Conservation (phyloP, 2,329 filamentous ascomycete genomes). For the Aspergillus hiratsukae region DNA sequence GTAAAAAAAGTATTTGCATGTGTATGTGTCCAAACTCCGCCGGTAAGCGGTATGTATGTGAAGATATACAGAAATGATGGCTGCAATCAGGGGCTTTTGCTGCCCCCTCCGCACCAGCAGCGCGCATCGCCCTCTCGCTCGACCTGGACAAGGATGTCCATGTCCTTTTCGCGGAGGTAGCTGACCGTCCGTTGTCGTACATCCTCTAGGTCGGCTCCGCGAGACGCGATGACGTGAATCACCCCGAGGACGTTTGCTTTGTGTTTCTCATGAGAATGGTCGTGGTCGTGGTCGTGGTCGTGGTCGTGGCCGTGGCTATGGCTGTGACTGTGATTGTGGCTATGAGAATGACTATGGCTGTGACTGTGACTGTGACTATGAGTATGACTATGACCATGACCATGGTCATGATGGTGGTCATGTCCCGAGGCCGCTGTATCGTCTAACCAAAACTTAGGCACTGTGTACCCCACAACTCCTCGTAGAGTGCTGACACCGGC, state of each 20-base stretch:
- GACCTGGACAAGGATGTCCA: conserved; percentile 83
- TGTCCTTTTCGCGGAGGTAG: conserved; percentile 65
- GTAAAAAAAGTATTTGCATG: neutral
- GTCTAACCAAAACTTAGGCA: conserved; percentile 89
- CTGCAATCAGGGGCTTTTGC: conserved; percentile 18
- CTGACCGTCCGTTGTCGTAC: conserved; percentile 71
- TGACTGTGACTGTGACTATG: conserved; percentile 27
- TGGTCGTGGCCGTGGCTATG: conserved; percentile 25
- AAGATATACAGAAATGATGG: neutral
- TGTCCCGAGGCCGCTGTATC: conserved; percentile 51
- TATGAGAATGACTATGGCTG: conserved; percentile 26
- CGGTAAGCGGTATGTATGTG: neutral
- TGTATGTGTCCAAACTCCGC: neutral
- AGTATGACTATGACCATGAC: conserved; percentile 26
- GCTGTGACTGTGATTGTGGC: conserved; percentile 26
- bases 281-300: conserved; percentile 19
- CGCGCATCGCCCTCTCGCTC: conserved; percentile 73
- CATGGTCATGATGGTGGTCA: conserved; percentile 35
- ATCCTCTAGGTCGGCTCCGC: conserved; percentile 71
- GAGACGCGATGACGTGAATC: conserved; percentile 76
- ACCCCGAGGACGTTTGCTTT: conserved; percentile 62
- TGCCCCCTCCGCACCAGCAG: conserved; percentile 59
- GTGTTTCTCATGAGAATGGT: conserved; percentile 15
- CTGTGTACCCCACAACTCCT: conserved; percentile 80
- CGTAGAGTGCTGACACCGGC: conserved; percentile 76